Evolutionary conservation across 2,329 filamentous ascomycete species (phyloP), one percentile per base, ranked within the genome.

Genomic region (Fusarium sp.): DNA sequence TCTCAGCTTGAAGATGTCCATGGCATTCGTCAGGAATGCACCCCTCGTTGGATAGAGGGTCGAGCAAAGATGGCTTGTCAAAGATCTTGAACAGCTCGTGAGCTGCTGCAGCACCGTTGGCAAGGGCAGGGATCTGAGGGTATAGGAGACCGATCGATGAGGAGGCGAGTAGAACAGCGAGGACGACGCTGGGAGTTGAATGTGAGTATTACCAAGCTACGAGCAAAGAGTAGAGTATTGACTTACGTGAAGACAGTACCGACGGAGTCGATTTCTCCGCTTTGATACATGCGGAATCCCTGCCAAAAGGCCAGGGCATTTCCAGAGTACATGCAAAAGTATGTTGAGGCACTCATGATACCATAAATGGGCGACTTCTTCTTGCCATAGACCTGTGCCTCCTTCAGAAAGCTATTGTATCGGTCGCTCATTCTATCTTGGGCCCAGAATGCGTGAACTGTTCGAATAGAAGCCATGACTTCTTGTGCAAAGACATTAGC

Each of bases 1-100:
- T 80, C 4, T 84, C 77, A 36, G 91, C 85, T 12, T 81, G 76
- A 31, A 88, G 82, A 20, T 82, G 78, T 7, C 77, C 80, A 1
- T 54, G 80, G 7, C 59, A 68, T 9, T 2, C 33, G 4, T 33
- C 18, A 2, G 54, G 63, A 1, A 15, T 15, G 4, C 58, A 23
- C 2, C 68, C 67, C 7, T 57, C 31, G 2, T 26, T 8, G 2
- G 38, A 12, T 4, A 72, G 53, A 13, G 69, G 58, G 28, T 72
- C 69, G 3, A 72, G 28, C 8, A 46, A 34, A 2, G 69, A 71
- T 8, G 56, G 41, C 4, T 65, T 57, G 11, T 71, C 69, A 2
- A 71, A 57, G 8, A 57, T 55, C 9, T 42, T 64, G 26, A 70
- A 70, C 6, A 70, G 41, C 33, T 70, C 66, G 1, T 55, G 54